Conservation (phyloP, 495 filamentous ascomycete genomes). For the Tuber melanosporum region DNA sequence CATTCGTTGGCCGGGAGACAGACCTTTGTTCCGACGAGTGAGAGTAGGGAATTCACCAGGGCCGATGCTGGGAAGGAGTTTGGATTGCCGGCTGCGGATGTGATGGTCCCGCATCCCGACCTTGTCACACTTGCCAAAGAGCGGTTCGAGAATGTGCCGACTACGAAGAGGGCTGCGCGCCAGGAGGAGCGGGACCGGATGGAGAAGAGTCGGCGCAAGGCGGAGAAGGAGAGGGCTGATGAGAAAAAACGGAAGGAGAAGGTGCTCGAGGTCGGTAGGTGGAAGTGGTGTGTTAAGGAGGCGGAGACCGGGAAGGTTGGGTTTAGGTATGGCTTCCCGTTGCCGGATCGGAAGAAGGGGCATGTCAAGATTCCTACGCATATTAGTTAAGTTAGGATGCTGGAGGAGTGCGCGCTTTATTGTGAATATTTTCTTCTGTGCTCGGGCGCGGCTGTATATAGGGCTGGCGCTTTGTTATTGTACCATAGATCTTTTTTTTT, state of each 20-base stretch:
- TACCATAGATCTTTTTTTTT: background rate
- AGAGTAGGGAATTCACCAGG: conserved; percentile 84
- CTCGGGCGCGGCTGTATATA: background rate
- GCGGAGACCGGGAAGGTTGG: conserved; percentile 57
- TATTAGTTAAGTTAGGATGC: conserved; percentile 45
- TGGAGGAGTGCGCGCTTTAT: conserved; percentile 7
- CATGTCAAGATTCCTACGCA: conserved; percentile 64
- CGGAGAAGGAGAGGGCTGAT: conserved; percentile 44
- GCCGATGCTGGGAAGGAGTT: conserved; percentile 84
- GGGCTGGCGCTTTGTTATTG: background rate
- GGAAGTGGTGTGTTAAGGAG: conserved; percentile 75
- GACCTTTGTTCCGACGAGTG: conserved; percentile 82
- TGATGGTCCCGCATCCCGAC: conserved; percentile 82
- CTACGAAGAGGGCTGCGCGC: conserved; percentile 43
- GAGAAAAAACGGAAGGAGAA: conserved; percentile 45
- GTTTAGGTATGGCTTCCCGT: conserved; percentile 62
- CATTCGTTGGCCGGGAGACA: conserved; percentile 73
- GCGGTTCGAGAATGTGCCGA: conserved; percentile 42
- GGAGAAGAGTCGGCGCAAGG: conserved; percentile 33
- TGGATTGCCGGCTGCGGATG: conserved; percentile 73
- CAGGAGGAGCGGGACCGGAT: conserved; percentile 47
- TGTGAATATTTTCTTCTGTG: background rate
- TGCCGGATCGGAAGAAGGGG: conserved; percentile 65
- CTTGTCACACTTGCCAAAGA: conserved; percentile 60
- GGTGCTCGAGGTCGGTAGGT: conserved; percentile 55